phyloP scores from a whole-genome alignment of 306 rosid species.

The Sicyos edulis region DNA sequence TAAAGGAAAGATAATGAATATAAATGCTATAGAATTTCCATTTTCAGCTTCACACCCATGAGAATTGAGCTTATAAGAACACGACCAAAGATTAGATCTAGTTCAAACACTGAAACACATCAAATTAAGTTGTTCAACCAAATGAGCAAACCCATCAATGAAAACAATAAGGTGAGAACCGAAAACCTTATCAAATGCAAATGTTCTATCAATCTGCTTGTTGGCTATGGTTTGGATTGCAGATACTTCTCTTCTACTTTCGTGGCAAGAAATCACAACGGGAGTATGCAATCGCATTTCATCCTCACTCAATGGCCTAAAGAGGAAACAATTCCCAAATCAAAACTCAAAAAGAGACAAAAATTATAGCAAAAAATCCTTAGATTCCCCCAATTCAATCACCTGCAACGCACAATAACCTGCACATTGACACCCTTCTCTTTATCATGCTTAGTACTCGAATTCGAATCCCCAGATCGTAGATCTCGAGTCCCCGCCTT shows the following conservation, averaged over 20 bases:
- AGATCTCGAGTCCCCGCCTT: conserved; percentile 70
- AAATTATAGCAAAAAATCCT: conserved; percentile 11
- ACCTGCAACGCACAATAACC: conserved; percentile 98
- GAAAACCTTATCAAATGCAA: conserved; percentile 72
- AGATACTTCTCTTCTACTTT: conserved; percentile 65
- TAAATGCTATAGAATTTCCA: conserved; percentile 15
- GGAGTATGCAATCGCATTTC: conserved; percentile 82
- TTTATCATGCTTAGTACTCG: conserved; percentile 59
- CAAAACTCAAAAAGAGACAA: conserved; percentile 14
- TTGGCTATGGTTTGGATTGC: conserved; percentile 93
- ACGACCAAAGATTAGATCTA: background rate
- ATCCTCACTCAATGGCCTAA: conserved; percentile 93
- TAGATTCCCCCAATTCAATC: conserved; percentile 30
- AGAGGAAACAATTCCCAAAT: conserved; percentile 24
- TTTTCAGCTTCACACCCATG: conserved; percentile 10
- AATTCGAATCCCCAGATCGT: conserved; percentile 95
- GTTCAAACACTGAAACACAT: no score
- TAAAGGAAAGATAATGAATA: background rate
- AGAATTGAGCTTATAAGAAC: conserved; percentile 18
- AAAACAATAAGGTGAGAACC: conserved; percentile 3
- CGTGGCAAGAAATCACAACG: conserved; percentile 84
- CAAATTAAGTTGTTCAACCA: no score
- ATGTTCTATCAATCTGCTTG: conserved; percentile 98
- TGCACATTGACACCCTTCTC: conserved; percentile 98
- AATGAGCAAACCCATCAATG: background rate